Base-by-base conservation (phyloP, 1,284 basidiomycete species). In the Cutaneotrichosporon sp. region DNA sequence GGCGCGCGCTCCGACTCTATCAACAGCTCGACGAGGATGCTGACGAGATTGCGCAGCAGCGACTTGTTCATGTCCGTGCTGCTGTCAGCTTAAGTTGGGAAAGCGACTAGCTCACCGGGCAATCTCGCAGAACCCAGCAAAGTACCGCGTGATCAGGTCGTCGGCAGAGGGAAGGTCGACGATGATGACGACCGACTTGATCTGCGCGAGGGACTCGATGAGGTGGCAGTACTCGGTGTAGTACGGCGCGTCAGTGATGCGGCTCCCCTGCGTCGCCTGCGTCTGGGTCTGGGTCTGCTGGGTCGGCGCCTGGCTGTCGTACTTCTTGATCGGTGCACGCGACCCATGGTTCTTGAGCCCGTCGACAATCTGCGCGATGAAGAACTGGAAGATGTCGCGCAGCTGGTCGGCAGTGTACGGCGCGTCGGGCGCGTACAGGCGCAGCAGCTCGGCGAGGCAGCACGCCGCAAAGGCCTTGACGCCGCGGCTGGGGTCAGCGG, bases 351-450 rank as follows among this genome's bases (percentile, higher is more conserved):
- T 58, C 69, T 87, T 89, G 70, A 97, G 86, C 11, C 90, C 88
- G 4, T 82, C 82, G 5, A 84, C 82, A 63, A 97, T 86, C 77
- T 95, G 94, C 25, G 86, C 83, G 73, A 93, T 87, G 83, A 97
- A 91, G 84, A 97, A 97, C 72, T 92, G 87, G 80, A 97, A 97
- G 74, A 97, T 94, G 78, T 95, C 92, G 66, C 81, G 79, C 43
- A 98, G 86, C 77, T 98, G 91, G 52, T 84, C 80, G 54, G 88
- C 87, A 4, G 89, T 95, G 77, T 95, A 99, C 11, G 97, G 97
- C 31, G 97, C 95, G 74, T 98, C 92, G 2, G 97, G 97, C 0
- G 97, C 97, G 77, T 94, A 97, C 51, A 99, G 84, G 38, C 93
- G 82, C 54, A 99, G 86, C 62, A 98, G 83, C 78, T 99, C 95